phyloP scores from a whole-genome alignment of 139 green algal species.

The Marvania coccoides region DNA sequence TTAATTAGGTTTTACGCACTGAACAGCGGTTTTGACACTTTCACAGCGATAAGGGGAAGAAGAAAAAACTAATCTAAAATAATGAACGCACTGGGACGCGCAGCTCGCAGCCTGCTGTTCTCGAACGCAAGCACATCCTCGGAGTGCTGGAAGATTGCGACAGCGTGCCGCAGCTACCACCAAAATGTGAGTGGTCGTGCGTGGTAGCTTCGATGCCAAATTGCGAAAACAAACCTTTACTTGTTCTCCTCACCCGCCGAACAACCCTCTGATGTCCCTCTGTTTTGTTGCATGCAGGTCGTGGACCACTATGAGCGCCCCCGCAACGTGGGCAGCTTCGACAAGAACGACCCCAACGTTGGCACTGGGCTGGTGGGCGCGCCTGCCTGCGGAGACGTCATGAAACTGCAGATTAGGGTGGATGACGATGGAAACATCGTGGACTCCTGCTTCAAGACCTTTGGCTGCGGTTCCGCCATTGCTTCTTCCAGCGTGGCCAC shows the following conservation, averaged over 20 bases:
- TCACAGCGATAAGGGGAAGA: not conserved
- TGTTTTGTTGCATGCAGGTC: constrained; percentile 45
- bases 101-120: not conserved
- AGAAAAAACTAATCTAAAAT: not conserved
- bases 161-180: constrained; percentile 46
- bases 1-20: not conserved
- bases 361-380: constrained; percentile 82
- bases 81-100: not conserved
- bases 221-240: not conserved
- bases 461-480: constrained; percentile 97
- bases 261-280: not conserved
- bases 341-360: constrained; percentile 89
- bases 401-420: constrained; percentile 98
- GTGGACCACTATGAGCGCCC: constrained; percentile 98
- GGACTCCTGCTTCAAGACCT: constrained; percentile 99
- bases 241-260: not conserved
- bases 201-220: not conserved
- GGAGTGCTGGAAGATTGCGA: not conserved
- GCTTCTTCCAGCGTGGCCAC: constrained; percentile 90
- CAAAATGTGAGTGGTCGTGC: constrained; percentile 53
- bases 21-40: not conserved
- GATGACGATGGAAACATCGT: constrained; percentile 89
- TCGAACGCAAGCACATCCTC: not conserved
- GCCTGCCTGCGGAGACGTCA: constrained; percentile 97
- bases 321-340: constrained; percentile 93